Conservation (phyloP, 129 eudicot species). For the Lactuca saligna region DNA sequence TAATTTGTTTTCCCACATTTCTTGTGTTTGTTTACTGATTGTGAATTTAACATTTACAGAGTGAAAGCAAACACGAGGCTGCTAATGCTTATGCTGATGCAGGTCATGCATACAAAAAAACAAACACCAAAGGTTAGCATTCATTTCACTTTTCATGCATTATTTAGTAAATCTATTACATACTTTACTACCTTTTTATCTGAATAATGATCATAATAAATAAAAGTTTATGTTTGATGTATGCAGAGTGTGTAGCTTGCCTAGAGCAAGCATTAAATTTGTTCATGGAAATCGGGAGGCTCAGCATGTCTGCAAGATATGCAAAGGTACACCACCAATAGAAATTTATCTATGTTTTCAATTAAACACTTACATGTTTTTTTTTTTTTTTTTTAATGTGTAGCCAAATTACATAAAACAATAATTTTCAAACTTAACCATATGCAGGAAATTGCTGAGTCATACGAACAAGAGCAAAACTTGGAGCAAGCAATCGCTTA, state of each 20-base stretch:
- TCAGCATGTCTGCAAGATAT: conserved; percentile 74
- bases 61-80: conserved; percentile 96
- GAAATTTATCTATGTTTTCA: not conserved
- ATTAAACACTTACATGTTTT: too few relatives aligned
- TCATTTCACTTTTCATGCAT: not conserved
- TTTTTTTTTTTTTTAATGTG: too few relatives aligned
- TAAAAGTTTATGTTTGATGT: not conserved
- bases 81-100: conserved; percentile 89
- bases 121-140: conserved; percentile 57
- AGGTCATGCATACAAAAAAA: conserved; percentile 76
- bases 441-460: conserved; percentile 75
- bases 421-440: too few relatives aligned
- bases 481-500: conserved; percentile 66
- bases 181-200: too few relatives aligned
- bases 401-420: too few relatives aligned
- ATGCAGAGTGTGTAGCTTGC: conserved; percentile 60
- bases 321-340: conserved; percentile 54
- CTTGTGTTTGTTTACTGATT: not conserved
- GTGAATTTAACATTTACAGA: conserved; percentile 36
- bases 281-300: conserved; percentile 78
- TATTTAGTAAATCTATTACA: too few relatives aligned
- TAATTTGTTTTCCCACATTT: not conserved
- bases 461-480: conserved; percentile 63
- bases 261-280: conserved; percentile 59
- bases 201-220: too few relatives aligned